Percentiles rank a stretch among this genome's conserved stretches.
These are phyloP conservation scores for Penicillium sp. DNA, from an alignment of 2,329 filamentous ascomycete genomes.

Conservation along the genomic window DNA sequence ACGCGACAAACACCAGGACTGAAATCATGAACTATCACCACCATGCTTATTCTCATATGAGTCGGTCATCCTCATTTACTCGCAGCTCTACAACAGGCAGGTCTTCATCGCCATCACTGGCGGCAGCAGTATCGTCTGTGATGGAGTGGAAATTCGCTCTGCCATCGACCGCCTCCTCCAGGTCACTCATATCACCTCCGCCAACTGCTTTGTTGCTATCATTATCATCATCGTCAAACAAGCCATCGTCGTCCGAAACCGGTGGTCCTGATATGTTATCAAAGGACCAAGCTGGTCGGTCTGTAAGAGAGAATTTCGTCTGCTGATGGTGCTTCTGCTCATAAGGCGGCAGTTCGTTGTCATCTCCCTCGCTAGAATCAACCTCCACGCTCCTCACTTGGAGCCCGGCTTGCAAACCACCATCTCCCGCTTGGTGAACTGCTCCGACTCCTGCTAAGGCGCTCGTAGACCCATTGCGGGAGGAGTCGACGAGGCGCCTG, in stretches of 20 bases:
- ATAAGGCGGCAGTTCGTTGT: slow-evolving; percentile 25
- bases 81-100: slow-evolving; percentile 41
- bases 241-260: slow-evolving; percentile 26
- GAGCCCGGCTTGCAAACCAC: slow-evolving; percentile 51
- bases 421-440: slow-evolving; percentile 63
- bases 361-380: slow-evolving; percentile 20
- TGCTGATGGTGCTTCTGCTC: slow-evolving; percentile 27
- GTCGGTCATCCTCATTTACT: slow-evolving; percentile 32
- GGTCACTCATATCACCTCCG: slow-evolving; percentile 28
- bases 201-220: slow-evolving; percentile 39
- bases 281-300: slow-evolving; percentile 35
- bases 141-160: slow-evolving; percentile 14
- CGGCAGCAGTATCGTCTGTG: slow-evolving; percentile 1
- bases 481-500: slow-evolving; percentile 81
- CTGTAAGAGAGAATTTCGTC: slow-evolving; percentile 21
- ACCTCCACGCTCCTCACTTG: slow-evolving; percentile 30
- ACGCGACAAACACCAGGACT: background rate
- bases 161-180: slow-evolving; percentile 20
- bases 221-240: slow-evolving; percentile 24
- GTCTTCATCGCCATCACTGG: slow-evolving; percentile 33
- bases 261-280: slow-evolving; percentile 25
- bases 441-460: slow-evolving; percentile 73
- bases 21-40: background rate
- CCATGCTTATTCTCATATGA: slow-evolving; percentile 9
- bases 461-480: slow-evolving; percentile 88